Percentiles rank a stretch among this genome's conserved stretches.
phyloP scores from a whole-genome alignment of 116 monocot genomes.

The Phalaenopsis hybrid region DNA sequence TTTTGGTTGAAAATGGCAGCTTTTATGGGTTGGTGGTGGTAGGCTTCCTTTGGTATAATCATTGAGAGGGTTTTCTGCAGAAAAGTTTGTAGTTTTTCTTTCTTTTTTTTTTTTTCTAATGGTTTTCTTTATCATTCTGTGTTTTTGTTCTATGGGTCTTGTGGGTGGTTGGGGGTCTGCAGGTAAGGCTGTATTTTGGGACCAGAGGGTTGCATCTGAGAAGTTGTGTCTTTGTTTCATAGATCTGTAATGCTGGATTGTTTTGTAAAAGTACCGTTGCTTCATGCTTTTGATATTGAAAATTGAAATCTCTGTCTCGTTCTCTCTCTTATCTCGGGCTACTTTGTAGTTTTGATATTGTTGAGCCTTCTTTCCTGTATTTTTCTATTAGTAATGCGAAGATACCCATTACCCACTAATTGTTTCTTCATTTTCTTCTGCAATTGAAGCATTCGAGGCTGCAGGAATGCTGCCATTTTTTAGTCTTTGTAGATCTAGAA shows the following conservation, averaged over 20 bases:
- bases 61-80: background rate
- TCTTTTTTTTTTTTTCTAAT: background rate
- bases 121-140: background rate
- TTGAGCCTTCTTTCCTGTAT: too few relatives aligned
- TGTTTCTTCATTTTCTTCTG: too few relatives aligned
- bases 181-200: too few relatives aligned
- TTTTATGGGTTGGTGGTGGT: background rate
- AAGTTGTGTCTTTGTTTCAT: background rate
- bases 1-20: background rate
- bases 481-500: too few relatives aligned
- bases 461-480: too few relatives aligned
- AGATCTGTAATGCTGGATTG: background rate
- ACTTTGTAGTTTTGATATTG: too few relatives aligned
- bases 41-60: background rate
- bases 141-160: constrained; percentile 1
- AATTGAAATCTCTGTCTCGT: background rate
- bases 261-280: background rate
- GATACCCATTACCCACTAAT: too few relatives aligned
- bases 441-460: too few relatives aligned
- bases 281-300: background rate
- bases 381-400: too few relatives aligned
- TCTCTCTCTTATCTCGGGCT: background rate
- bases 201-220: too few relatives aligned
- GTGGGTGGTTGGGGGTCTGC: background rate
- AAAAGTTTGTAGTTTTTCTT: background rate